These are phyloP conservation scores for Populus simonii DNA, from an alignment of 345 rosid genomes.

Conservation along the genomic window DNA sequence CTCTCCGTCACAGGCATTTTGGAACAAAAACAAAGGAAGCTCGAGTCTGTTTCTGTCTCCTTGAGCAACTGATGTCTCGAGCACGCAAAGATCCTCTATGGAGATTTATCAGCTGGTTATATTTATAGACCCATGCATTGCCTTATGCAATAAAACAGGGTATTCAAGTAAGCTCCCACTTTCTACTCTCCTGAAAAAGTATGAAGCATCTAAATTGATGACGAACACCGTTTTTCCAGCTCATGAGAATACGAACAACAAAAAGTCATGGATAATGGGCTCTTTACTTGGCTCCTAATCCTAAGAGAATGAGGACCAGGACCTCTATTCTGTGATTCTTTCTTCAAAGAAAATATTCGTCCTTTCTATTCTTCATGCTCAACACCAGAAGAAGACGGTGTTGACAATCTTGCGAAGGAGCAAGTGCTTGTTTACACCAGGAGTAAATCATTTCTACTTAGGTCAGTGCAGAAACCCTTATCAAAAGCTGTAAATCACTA, in stretches of 20 bases:
- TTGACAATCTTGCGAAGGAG: not conserved
- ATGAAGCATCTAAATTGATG: conserved; percentile 1
- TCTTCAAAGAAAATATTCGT: conserved; percentile 21
- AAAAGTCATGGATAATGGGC: conserved; percentile 21
- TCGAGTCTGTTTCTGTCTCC: not conserved
- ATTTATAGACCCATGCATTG: conserved; percentile 6
- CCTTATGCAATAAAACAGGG: not conserved
- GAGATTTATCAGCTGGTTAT: not conserved
- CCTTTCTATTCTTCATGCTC: not conserved
- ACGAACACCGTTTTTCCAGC: conserved; percentile 6
- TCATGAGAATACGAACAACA: not conserved
- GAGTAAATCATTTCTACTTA: not conserved
- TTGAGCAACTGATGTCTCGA: not conserved
- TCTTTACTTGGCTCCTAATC: conserved; percentile 8
- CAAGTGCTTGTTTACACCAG: not conserved
- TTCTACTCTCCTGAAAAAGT: not conserved
- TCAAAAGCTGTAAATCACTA: too few species aligned
- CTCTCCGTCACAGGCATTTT: conserved; percentile 25
- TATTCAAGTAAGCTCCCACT: not conserved
- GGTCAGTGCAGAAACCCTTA: not conserved
- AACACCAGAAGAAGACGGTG: conserved; percentile 1
- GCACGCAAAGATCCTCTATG: not conserved
- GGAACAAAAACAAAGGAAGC: not conserved
- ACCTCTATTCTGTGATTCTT: not conserved
- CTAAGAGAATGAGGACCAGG: not conserved